Percentiles rank a stretch among this genome's conserved stretches.
Evolutionary conservation across 1,139 yeast genomes (phyloP).

Genomic region (Candida labiduridarum): DNA sequence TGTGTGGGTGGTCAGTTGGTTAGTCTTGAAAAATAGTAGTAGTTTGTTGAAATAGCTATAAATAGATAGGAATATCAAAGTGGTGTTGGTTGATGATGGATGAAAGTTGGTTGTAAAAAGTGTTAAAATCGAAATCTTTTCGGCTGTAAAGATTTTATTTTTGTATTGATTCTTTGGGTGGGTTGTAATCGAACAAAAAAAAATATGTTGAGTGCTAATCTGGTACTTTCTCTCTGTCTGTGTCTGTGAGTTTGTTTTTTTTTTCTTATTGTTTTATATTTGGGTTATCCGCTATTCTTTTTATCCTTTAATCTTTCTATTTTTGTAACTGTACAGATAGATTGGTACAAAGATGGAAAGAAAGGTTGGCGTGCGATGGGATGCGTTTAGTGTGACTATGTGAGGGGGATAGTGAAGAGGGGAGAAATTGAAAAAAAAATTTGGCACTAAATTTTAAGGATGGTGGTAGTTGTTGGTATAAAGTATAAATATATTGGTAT

Average conservation of each 20-base stretch:
- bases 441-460: no score
- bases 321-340: no score
- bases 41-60: neutral
- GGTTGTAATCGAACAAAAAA: neutral
- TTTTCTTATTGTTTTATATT: neutral
- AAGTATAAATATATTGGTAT: no score
- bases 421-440: no score
- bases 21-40: neutral
- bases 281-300: no score
- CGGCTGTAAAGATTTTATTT: neutral
- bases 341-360: no score
- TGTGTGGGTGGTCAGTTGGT: neutral
- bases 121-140: conserved; percentile 1
- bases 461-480: no score
- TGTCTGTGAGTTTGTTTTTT: neutral
- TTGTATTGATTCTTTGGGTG: no score
- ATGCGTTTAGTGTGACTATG: no score
- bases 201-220: neutral
- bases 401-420: no score
- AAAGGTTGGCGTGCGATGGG: no score
- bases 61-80: neutral
- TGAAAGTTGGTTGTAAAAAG: neutral
- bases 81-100: neutral
- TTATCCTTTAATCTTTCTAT: no score
- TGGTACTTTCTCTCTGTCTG: neutral